phyloP scores from a whole-genome alignment of 768 basidiomycete genomes.

The Filobasidium floriforme region DNA sequence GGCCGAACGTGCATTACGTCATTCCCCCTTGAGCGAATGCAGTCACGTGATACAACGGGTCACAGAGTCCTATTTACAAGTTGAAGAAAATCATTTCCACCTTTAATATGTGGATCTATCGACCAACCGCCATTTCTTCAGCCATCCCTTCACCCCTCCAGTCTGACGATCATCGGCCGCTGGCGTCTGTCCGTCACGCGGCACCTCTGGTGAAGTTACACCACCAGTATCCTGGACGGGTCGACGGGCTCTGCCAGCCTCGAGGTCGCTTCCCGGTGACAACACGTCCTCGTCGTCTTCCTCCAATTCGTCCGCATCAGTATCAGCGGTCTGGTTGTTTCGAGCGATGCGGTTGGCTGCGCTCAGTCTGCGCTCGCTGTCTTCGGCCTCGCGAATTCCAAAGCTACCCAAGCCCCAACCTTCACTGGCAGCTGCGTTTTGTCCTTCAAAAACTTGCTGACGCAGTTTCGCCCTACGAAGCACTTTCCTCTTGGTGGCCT shows the following conservation, averaged over 20 bases:
- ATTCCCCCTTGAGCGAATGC: no score
- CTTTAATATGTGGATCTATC: constrained; percentile 12
- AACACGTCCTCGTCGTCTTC: background rate
- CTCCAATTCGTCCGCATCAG: background rate
- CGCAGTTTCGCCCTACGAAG: constrained; percentile 26
- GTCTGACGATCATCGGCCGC: background rate
- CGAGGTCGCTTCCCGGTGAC: background rate
- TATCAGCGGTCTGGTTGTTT: background rate
- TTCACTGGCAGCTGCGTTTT: constrained; percentile 39
- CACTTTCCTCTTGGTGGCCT: constrained; percentile 37
- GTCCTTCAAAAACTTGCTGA: constrained; percentile 57
- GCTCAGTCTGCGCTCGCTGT: constrained; percentile 42
- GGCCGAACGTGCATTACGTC: no score
- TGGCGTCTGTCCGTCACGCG: background rate
- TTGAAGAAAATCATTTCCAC: background rate
- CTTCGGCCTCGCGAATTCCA: constrained; percentile 49
- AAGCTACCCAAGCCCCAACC: constrained; percentile 74
- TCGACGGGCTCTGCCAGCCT: background rate
- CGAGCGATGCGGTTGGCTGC: background rate
- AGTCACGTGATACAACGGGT: no score
- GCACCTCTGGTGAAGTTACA: background rate
- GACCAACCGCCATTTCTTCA: background rate
- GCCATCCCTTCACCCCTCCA: background rate
- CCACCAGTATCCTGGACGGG: background rate
- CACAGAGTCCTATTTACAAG: background rate